Evolutionary conservation across 148 eudicot genomes (phyloP), one percentile per base, ranked within the genome.

Genomic region (Persicaria tinctoria): DNA sequence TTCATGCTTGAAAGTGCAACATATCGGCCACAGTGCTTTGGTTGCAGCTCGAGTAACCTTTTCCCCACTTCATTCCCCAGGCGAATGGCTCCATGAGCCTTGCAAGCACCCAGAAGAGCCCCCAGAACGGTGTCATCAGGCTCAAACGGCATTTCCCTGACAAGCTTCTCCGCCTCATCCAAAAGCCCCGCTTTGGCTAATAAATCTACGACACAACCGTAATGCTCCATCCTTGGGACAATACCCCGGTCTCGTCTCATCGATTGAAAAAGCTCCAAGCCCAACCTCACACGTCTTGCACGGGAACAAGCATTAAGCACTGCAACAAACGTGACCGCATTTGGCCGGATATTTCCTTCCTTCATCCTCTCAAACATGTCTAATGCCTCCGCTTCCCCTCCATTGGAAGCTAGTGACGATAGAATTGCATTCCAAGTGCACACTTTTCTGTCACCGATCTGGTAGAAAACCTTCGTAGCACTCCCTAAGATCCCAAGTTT

Each of bases 121-220:
- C 90, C 90, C 46, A 87, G 57, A 5, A 90, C 90, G 41, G 88
- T 77, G 62, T 80, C 88, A 84, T 88, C 87, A 2, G 89, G 85
- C 77, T 85, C 83, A 71, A 85, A 85, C 17, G 92, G 92, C 90
- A 90, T 88, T 16, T 76, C 77, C 70, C 49, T 77, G 18, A 88
- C 76, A 72, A 83, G 84, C 11, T 82, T 77, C 41, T 82, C 76
- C 55, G 96, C 92, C 79, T 90, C 96, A 20, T n/a, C 66, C 79
- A 86, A 76, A 51, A 81, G 84, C 54, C 92, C 96, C 7, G 88
- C 87, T 88, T 83, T 82, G 10, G 89, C 88, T n/a, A 88, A 72
- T 5, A 87, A 77, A 85, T 90, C 92, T 75, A 90, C 92, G 49
- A 85, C 87, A 78, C 96, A 90, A 18, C 92, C 90, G 54, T 88